These are phyloP conservation scores for Tieghemiomyces parasiticus DNA, from an alignment of 192 early-diverging fungal species.

Conservation along the genomic window DNA sequence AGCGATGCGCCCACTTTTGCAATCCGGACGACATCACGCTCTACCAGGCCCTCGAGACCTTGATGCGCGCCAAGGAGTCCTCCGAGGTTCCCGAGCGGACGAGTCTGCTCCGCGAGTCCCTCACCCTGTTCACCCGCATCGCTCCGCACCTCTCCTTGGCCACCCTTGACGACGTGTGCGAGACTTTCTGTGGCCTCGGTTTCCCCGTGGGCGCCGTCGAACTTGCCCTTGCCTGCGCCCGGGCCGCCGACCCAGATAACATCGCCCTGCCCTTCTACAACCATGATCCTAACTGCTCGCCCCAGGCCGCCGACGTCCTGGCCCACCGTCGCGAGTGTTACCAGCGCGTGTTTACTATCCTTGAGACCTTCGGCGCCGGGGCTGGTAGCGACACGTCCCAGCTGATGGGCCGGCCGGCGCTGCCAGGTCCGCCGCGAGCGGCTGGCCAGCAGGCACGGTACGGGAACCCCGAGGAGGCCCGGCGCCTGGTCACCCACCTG, in stretches of 20 bases:
- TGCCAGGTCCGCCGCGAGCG: background rate
- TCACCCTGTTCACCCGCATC: slow-evolving; percentile 30
- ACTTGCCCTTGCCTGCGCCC: slow-evolving; percentile 37
- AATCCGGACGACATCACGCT: slow-evolving; percentile 42
- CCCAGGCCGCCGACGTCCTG: slow-evolving; percentile 17
- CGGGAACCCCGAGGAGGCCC: background rate
- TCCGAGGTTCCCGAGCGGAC: slow-evolving; percentile 27
- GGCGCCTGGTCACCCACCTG: background rate
- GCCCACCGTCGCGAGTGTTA: slow-evolving; percentile 25
- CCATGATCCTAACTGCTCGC: slow-evolving; percentile 34
- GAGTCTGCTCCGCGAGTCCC: slow-evolving; percentile 24
- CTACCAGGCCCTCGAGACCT: slow-evolving; percentile 42
- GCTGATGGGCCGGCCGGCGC: no score
- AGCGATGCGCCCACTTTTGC: slow-evolving; percentile 49
- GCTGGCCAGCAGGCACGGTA: background rate
- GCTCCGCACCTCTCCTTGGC: slow-evolving; percentile 23
- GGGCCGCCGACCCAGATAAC: slow-evolving; percentile 37
- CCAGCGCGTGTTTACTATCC: slow-evolving; percentile 19
- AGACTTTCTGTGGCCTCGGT: slow-evolving; percentile 28
- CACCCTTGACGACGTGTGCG: slow-evolving; percentile 31
- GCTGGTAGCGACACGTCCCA: no score
- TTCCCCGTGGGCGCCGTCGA: slow-evolving; percentile 30
- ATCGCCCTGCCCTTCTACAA: slow-evolving; percentile 35
- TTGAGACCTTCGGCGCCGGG: slow-evolving; percentile 20
- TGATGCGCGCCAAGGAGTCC: slow-evolving; percentile 31